Base-by-base conservation (phyloP, 345 rosid genomes). In the Gossypium thurberi region DNA sequence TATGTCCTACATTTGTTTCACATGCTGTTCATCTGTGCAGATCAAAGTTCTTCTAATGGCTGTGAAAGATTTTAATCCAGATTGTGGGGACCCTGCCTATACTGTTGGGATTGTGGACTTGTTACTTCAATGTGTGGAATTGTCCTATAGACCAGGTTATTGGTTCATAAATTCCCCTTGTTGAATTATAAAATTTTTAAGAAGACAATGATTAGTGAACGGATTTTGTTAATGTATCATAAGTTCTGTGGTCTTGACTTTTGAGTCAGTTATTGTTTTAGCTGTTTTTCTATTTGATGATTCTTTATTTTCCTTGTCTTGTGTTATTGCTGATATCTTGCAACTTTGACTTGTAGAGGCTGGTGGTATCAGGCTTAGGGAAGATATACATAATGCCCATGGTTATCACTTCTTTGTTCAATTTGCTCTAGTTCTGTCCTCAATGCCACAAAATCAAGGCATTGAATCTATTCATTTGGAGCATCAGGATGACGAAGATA, bases 401-500 rank as follows among this genome's bases (percentile, higher is more conserved):
- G 99, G 99, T 72, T 91, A 96, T 84, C 99, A 92, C 78, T 96
- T 96, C 82, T 97, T 96, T 83, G 99, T 92, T 77, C 99, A 87
- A 79, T 93, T 96, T 87, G 97, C 96, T 59, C 80, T 96, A 79
- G 83, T 86, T 75, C 85, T 96, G 15, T 89, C 98, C 72, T 77
- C 93, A 72, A 67, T 87, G 83, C 89, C 89, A 69, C 87, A 78
- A 79, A 83, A 72, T 69, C 87, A 74, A 80, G 62, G 55, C 56
- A 47, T 78, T 81, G 79, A 77, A 64, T 79, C 83, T 69, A 46
- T 81, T 64, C 63, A 80, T 86, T 76, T 72, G 42, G 76, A 81
- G 79, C 79, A 81, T 75, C 72, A 79, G 77, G 65, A 75, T 9
- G 78, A 75, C 51, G 74, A 77, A 69, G 81, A 79, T 75, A 3